phyloP scores from a whole-genome alignment of 768 basidiomycete genomes.

The Rhizopogon roseolus region DNA sequence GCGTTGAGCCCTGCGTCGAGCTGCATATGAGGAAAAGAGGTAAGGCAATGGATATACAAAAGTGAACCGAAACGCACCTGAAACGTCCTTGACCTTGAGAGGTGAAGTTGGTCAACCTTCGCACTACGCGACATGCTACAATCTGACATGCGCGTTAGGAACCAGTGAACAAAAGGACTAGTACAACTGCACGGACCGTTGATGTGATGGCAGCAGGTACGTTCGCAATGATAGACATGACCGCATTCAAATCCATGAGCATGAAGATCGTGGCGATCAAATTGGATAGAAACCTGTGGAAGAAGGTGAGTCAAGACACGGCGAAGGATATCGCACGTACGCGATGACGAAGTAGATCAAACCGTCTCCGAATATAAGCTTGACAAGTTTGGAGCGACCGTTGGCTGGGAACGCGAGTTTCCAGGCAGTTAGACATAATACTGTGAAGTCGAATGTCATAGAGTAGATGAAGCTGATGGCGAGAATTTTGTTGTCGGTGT shows the following conservation, averaged over 20 bases:
- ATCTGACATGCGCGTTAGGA: conserved; percentile 37
- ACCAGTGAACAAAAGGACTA: not conserved
- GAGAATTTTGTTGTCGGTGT: conserved; percentile 55
- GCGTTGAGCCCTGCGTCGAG: conserved; percentile 42
- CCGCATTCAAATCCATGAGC: conserved; percentile 63
- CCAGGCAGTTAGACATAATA: conserved; percentile 55
- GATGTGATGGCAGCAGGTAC: conserved; percentile 68
- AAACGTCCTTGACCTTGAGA: conserved; percentile 44
- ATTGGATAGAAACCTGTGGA: conserved; percentile 60
- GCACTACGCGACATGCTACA: conserved; percentile 59
- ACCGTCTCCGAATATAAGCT: conserved; percentile 67
- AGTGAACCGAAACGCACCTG: conserved; percentile 34
- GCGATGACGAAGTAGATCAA: conserved; percentile 69
- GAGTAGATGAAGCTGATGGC: conserved; percentile 69
- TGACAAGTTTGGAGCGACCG: conserved; percentile 53
- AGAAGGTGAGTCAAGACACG: conserved; percentile 4
- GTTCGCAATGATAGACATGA: conserved; percentile 71
- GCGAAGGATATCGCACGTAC: conserved; percentile 32
- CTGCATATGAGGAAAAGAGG: conserved; percentile 21
- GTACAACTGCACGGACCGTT: conserved; percentile 38
- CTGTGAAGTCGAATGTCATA: conserved; percentile 66
- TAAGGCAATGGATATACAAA: conserved; percentile 6
- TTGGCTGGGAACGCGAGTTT: conserved; percentile 48
- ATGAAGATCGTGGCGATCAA: conserved; percentile 58
- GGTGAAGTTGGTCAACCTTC: conserved; percentile 58